Base-by-base conservation (phyloP, 805 yeast species). In the Zygotorulaspora florentina region DNA sequence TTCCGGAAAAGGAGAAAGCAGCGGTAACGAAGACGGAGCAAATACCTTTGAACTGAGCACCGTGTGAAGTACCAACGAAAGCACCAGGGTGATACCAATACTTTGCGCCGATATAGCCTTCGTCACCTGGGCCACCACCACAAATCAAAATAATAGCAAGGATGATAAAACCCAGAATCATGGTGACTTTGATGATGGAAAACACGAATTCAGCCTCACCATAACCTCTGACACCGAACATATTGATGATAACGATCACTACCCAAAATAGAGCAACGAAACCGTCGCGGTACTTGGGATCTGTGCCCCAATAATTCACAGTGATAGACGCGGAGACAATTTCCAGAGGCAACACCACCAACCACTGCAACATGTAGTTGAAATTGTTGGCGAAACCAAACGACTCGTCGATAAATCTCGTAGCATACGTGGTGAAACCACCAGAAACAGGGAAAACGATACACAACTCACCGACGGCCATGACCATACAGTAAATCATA, bases 381-480 rank as follows among this genome's bases (percentile, higher is more conserved):
- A 79, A 75, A 47, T 81, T 82, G 61, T 73, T 69, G 8, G 85
- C 83, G 57, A 78, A 81, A 26, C 84, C 86, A 70, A 78, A 75
- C 8, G 83, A 76, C 12, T 74, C 73, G 54, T 80, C 83, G 44
- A 81, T 65, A 55, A 81, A 80, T 51, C 77, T 67, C n/a, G 80
- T 68, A 9, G 81, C 75, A 61, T 76, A 81, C n/a, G 82, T 75
- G 35, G 79, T 73, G 54, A 80, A 81, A 6, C 84, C 80, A 61
- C 86, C 86, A 8, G 83, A 72, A 13, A 80, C 73, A 9, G 86
- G 86, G 62, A 75, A 79, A 3, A 80, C 70, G 31, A 80, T 77
- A 27, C 82, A 77, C 47, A 81, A 50, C 56, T 81, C 86, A 47
- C 83, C 82, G 20, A 80, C 62, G 2, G 85, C 77, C 65, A 80